phyloP scores from a whole-genome alignment of 768 basidiomycete genomes.

The Macrolepiota dolichaula region DNA sequence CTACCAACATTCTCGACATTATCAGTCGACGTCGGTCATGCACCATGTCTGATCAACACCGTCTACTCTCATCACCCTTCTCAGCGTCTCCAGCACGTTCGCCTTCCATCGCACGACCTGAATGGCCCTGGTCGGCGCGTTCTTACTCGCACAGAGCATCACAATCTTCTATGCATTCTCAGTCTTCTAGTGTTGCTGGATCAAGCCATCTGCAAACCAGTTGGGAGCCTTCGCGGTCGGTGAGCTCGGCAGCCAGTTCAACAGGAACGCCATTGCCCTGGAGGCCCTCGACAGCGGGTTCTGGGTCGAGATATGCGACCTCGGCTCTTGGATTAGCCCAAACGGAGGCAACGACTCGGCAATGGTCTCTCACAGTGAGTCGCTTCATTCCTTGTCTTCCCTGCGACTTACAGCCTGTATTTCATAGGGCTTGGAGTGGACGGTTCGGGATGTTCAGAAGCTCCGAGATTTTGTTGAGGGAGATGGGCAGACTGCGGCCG shows the following conservation, averaged over 20 bases:
- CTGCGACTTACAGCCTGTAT: constrained; percentile 1
- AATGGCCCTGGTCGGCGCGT: constrained; percentile 55
- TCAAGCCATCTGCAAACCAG: constrained; percentile 20
- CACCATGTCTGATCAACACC: constrained; percentile 37
- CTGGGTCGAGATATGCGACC: constrained; percentile 16
- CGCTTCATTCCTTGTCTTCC: background rate
- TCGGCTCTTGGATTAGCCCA: constrained; percentile 26
- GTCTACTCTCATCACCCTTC: constrained; percentile 31
- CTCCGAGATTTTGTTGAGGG: constrained; percentile 59
- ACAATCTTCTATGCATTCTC: constrained; percentile 31
- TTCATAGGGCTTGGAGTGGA: constrained; percentile 70
- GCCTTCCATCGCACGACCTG: constrained; percentile 48
- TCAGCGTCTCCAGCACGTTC: constrained; percentile 45
- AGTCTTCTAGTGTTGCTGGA: constrained; percentile 19
- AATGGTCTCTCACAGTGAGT: constrained; percentile 64
- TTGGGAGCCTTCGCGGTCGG: constrained; percentile 28
- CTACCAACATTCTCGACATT: background rate
- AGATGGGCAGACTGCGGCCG: constrained; percentile 24
- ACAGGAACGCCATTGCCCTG: constrained; percentile 17
- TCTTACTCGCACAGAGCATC: constrained; percentile 26
- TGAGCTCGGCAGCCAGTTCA: constrained; percentile 21
- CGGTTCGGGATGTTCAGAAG: constrained; percentile 52
- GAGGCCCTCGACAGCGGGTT: constrained; percentile 13
- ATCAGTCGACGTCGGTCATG: background rate
- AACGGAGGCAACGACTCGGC: constrained; percentile 49